Conservation (phyloP, 805 yeast genomes). For the Yamadazyma tumulicola region DNA sequence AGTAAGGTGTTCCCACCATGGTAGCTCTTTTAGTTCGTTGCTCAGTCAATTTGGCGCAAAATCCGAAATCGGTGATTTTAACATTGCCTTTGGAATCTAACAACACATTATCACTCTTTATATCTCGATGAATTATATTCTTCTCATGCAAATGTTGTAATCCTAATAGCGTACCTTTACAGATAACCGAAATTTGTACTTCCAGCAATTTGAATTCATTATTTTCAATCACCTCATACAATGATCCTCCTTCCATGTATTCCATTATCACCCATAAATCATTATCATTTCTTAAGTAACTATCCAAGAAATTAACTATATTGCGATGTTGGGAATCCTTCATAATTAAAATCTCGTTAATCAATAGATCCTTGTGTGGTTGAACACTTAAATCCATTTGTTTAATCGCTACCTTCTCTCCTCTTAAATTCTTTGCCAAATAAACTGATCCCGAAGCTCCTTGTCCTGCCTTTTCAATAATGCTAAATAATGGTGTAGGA, state of each 20-base stretch:
- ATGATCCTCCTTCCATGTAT: constrained; percentile 97
- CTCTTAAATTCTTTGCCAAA: constrained; percentile 63
- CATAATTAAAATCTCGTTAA: constrained; percentile 95
- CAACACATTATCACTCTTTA: constrained; percentile 44
- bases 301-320: constrained; percentile 91
- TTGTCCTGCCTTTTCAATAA: constrained; percentile 87
- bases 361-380: constrained; percentile 91
- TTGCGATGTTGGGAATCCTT: constrained; percentile 91
- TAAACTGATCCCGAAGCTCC: constrained; percentile 98
- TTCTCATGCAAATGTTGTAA: constrained; percentile 87
- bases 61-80: constrained; percentile 46
- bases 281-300: constrained; percentile 71
- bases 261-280: constrained; percentile 99
- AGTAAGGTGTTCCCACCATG: constrained; percentile 85
- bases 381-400: constrained; percentile 91
- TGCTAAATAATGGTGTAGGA: constrained; percentile 78
- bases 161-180: constrained; percentile 87
- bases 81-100: constrained; percentile 42
- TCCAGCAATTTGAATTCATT: constrained; percentile 71
- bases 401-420: constrained; percentile 84
- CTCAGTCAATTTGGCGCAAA: constrained; percentile 72
- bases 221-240: constrained; percentile 93
- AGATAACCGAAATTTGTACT: constrained; percentile 87
- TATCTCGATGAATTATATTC: constrained; percentile 76
- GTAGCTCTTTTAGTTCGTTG: constrained; percentile 72